Percentiles rank a stretch among this genome's conserved stretches.
These are phyloP conservation scores for Manihot esculenta DNA, from an alignment of 441 rosid species.

Conservation along the genomic window DNA sequence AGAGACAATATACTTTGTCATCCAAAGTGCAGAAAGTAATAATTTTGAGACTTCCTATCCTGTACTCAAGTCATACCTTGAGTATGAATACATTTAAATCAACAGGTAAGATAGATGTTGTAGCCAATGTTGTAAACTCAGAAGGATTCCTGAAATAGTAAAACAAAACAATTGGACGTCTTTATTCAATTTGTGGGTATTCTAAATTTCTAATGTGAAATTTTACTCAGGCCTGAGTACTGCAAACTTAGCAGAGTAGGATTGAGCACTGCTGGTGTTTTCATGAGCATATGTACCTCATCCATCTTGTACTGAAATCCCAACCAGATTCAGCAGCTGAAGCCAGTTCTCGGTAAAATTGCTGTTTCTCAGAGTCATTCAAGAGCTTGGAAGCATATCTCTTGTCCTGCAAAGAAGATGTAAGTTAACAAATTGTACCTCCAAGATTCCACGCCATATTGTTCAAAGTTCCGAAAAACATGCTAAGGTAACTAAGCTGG, in stretches of 20 bases:
- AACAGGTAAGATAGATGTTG: slow-evolving; percentile 74
- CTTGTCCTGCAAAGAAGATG: slow-evolving; percentile 50
- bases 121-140: slow-evolving; percentile 55
- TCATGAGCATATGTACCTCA: slow-evolving; percentile 48
- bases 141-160: slow-evolving; percentile 51
- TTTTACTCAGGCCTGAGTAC: background rate
- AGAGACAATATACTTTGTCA: slow-evolving; percentile 15
- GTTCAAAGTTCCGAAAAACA: background rate
- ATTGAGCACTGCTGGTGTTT: no score
- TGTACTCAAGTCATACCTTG: slow-evolving; percentile 35
- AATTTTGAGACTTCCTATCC: slow-evolving; percentile 11
- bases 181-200: background rate
- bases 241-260: background rate
- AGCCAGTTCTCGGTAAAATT: slow-evolving; percentile 60
- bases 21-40: background rate
- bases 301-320: slow-evolving; percentile 94
- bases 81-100: slow-evolving; percentile 56
- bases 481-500: slow-evolving; percentile 6
- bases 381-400: slow-evolving; percentile 54
- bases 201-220: background rate
- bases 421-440: background rate
- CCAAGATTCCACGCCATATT: background rate
- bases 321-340: slow-evolving; percentile 89
- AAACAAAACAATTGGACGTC: background rate
- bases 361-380: slow-evolving; percentile 46